phyloP scores from a whole-genome alignment of 495 filamentous ascomycete species.

The Usnea hakonensis region DNA sequence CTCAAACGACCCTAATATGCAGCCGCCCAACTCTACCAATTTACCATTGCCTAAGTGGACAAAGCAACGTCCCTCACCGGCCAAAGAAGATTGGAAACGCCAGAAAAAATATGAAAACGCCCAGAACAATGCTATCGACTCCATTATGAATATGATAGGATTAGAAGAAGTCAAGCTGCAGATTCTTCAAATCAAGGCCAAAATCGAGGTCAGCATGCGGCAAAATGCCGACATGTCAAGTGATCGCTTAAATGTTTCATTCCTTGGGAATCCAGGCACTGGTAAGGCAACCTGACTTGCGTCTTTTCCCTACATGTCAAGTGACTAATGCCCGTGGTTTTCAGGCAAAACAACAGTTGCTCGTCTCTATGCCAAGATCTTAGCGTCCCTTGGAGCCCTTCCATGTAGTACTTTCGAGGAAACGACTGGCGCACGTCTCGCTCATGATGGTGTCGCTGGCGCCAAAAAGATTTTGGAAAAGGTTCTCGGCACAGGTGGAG shows the following conservation, averaged over 20 bases:
- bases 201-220: slow-evolving; percentile 52
- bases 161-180: slow-evolving; percentile 61
- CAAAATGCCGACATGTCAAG: slow-evolving; percentile 49
- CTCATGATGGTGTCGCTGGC: slow-evolving; percentile 51
- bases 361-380: slow-evolving; percentile 63
- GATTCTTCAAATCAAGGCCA: slow-evolving; percentile 58
- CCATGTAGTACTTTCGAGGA: slow-evolving; percentile 49
- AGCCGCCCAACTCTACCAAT: background rate
- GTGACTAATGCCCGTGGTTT: slow-evolving; percentile 10
- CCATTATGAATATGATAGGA: slow-evolving; percentile 63
- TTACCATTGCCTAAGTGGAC: background rate
- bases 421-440: slow-evolving; percentile 60
- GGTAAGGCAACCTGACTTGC: slow-evolving; percentile 36
- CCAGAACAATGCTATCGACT: slow-evolving; percentile 51
- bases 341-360: slow-evolving; percentile 76
- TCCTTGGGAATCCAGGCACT: slow-evolving; percentile 77
- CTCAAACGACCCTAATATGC: too few species aligned
- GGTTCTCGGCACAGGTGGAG: slow-evolving; percentile 50
- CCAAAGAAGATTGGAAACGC: slow-evolving; percentile 47
- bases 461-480: slow-evolving; percentile 53
- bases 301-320: background rate
- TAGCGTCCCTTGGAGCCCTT: slow-evolving; percentile 53
- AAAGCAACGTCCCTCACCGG: background rate
- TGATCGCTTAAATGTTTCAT: slow-evolving; percentile 54
- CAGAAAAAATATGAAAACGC: slow-evolving; percentile 47